A percentile compares a stretch with the other conserved stretches of the same genome.
These are phyloP conservation scores for Mycena indigotica DNA, from an alignment of 768 basidiomycete species.

Conservation along the genomic window DNA sequence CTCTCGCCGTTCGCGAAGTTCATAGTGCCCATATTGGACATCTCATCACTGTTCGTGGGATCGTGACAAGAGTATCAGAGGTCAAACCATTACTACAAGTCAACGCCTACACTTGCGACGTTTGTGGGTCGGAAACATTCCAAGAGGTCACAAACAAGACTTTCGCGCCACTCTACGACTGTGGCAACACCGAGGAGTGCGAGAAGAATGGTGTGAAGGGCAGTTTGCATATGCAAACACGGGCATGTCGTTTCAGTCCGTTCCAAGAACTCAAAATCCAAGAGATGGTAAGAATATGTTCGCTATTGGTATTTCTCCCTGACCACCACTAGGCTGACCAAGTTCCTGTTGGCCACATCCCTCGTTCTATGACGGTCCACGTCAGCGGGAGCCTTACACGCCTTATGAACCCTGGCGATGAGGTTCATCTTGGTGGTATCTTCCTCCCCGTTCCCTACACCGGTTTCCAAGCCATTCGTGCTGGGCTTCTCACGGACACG, in stretches of 20 bases:
- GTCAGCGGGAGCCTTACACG: conserved; percentile 89
- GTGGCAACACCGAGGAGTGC: conserved; percentile 85
- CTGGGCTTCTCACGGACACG: conserved; percentile 95
- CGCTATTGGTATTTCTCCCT: conserved; percentile 3
- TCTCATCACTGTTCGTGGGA: conserved; percentile 94
- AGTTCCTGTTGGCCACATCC: conserved; percentile 99
- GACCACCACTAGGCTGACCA: conserved; percentile 78
- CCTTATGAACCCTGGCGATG: conserved; percentile 91
- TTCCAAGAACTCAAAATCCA: conserved; percentile 99
- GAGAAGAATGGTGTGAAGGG: conserved; percentile 85
- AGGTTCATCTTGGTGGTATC: conserved; percentile 93
- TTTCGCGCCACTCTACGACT: conserved; percentile 87
- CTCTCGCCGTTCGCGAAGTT: conserved; percentile 91
- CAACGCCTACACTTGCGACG: conserved; percentile 97
- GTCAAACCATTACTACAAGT: conserved; percentile 97
- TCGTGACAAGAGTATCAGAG: conserved; percentile 97
- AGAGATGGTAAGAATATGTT: conserved; percentile 74
- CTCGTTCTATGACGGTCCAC: conserved; percentile 97
- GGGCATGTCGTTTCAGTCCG: conserved; percentile 94
- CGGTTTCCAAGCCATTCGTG: conserved; percentile 94
- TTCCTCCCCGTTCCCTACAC: conserved; percentile 98
- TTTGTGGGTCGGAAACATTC: conserved; percentile 98
- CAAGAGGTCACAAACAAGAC: conserved; percentile 93
- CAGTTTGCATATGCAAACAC: conserved; percentile 95
- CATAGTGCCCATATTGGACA: conserved; percentile 84